These are phyloP conservation scores for Apophysomyces elegans DNA, from an alignment of 371 early-diverging fungal species.

Conservation along the genomic window DNA sequence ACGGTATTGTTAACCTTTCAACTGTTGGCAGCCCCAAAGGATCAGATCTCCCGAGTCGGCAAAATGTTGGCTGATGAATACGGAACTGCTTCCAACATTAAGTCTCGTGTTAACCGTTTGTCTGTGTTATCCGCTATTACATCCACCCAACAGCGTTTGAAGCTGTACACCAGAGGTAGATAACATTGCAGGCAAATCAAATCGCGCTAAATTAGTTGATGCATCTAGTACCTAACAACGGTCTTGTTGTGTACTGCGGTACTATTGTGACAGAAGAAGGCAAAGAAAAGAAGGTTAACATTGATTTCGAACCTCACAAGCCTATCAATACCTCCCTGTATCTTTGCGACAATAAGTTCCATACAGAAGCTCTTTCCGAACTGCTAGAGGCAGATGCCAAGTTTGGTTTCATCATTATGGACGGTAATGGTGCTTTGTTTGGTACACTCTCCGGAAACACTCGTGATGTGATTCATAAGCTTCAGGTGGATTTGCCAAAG, in stretches of 20 bases:
- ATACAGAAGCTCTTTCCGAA: constrained; percentile 91
- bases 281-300: constrained; percentile 97
- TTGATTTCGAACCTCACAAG: constrained; percentile 98
- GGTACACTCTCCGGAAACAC: constrained; percentile 95
- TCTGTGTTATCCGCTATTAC: constrained; percentile 99
- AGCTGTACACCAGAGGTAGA: constrained; percentile 86
- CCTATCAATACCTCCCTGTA: constrained; percentile 99
- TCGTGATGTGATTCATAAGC: constrained; percentile 91
- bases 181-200: not conserved
- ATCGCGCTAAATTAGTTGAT: not conserved
- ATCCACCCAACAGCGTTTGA: constrained; percentile 98
- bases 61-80: constrained; percentile 99
- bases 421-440: constrained; percentile 96
- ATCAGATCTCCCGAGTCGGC: constrained; percentile 92
- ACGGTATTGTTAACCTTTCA: not conserved
- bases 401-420: constrained; percentile 99
- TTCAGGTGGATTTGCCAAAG: constrained; percentile 97
- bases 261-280: constrained; percentile 95
- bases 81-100: constrained; percentile 99
- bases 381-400: constrained; percentile 92
- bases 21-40: constrained; percentile 73
- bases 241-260: constrained; percentile 92
- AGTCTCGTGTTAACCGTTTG: constrained; percentile 98
- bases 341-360: constrained; percentile 99
- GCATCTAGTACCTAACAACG: constrained; percentile 80